Evolutionary conservation across 1,284 basidiomycete species (phyloP), one percentile per base, ranked within the genome.

Genomic region (Cystobasidium pallidum): DNA sequence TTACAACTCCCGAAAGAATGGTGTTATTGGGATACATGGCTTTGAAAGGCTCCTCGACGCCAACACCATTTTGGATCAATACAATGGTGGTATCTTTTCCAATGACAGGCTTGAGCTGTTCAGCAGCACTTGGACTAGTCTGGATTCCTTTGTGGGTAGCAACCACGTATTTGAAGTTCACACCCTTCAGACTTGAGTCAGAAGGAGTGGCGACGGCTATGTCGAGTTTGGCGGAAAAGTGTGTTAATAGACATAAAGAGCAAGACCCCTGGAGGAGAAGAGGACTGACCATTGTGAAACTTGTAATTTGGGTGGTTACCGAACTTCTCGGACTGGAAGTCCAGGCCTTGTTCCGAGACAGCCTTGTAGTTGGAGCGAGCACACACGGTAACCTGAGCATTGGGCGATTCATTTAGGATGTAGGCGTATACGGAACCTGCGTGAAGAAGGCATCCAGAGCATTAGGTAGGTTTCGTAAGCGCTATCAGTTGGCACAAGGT

Each of bases 41-140:
- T 72, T 82, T 80, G 28, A 84, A 79, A 19, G 83, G 82, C 30
- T 79, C 82, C 77, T 84, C 84, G 64, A 82, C 82, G 6, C 83
- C 84, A 3, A 84, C 82, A 26, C 84, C 84, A 75, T 85, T 85
- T 77, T 85, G 84, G 0, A 85, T 78, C 34, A 84, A 77, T n/a
- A 84, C 81, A 47, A 84, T 80, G 32, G 80, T 77, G 0, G 83
- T 84, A 3, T 75, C 51, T 24, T 76, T 74, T 2, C 74, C 67
- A 39, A 81, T 75, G 45, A 81, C 77, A 11, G 81, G 81, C 13
- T 51, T 54, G 66, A 83, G 76, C 55, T 79, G 77, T 41, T 81
- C 80, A 0, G 79, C 75, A 2, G 81, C 78, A 2, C 79, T 80
- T 1, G 82, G 82, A 19, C 80, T 78, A 66, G 81, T 80, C 28